These are phyloP conservation scores for Sordariomycetes sp. DNA, from an alignment of 2,329 filamentous ascomycete genomes.

Conservation along the genomic window DNA sequence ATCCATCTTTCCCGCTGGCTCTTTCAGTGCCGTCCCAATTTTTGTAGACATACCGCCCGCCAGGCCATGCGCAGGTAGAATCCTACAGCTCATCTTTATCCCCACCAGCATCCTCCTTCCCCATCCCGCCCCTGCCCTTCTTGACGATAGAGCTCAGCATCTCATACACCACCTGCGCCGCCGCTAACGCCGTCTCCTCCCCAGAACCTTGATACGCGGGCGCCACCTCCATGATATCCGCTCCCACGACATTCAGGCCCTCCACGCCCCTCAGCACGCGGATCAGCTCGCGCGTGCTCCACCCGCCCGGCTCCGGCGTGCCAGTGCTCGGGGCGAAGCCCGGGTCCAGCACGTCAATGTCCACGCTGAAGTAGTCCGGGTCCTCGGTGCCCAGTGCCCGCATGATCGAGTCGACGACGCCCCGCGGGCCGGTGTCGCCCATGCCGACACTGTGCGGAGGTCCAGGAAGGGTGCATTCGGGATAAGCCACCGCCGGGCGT, in stretches of 20 bases:
- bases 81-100: not conserved
- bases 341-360: conserved; percentile 82
- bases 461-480: too few species aligned
- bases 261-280: conserved; percentile 74
- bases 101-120: not conserved
- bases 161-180: conserved; percentile 72
- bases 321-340: conserved; percentile 60
- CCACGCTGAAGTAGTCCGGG: conserved; percentile 68
- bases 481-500: too few species aligned
- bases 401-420: conserved; percentile 62
- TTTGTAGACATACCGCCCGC: too few species aligned
- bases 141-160: conserved; percentile 69
- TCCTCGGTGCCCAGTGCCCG: conserved; percentile 59
- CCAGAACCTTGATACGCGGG: conserved; percentile 70
- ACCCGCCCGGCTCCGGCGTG: conserved; percentile 82
- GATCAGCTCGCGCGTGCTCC: conserved; percentile 83
- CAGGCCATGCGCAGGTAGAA: too few species aligned
- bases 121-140: conserved; percentile 14
- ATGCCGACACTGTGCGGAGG: not conserved
- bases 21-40: too few species aligned
- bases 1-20: too few species aligned
- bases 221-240: conserved; percentile 81
- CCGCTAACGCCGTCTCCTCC: conserved; percentile 69
- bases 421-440: conserved; percentile 56
- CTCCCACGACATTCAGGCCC: conserved; percentile 73